Base-by-base conservation (phyloP, 2,329 filamentous ascomycete species). In the Graphium sp. region DNA sequence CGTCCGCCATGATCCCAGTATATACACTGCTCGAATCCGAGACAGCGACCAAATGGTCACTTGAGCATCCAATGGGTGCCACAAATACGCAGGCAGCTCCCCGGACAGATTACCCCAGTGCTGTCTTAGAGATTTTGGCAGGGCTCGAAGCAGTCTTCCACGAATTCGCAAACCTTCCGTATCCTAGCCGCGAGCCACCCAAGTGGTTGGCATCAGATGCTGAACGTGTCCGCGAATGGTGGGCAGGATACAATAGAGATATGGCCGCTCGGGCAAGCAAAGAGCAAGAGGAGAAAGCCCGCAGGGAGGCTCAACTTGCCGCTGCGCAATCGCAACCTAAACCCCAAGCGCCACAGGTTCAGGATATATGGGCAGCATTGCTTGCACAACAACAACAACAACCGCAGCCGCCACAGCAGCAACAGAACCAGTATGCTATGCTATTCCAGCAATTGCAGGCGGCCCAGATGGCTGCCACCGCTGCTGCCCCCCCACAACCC, bases 211-310 rank as follows among this genome's bases (percentile, higher is more conserved):
- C 46, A 7, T 46, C 56, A 14, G 52, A 62, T 18, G 44, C 55
- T 3, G 57, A 58, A 18, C 55, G 55, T 34, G 49, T 59, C 1
- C 55, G 56, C 7, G 57, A 66, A 35, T 73, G 66, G 66, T 60
- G 58, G 49, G 44, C 56, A 8, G 63, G 62, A 0, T 60, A 56
- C 35, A 53, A 54, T 31, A 54, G 49, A 33, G 56, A 56, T 29
- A 25, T 42, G 9, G 45, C 50, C 7, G 41, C 43, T 2, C 50
- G 49, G 25, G 47, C 57, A 26, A 53, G 53, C 31, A 50, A 44
- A 28, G 47, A 49, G 17, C 49, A 54, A 2, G 53, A 54, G 19
- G 48, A 51, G 17, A 9, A 22, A 19, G 33, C 33, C 16, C 20
- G 30, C 5, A 15, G 43, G 17, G 27, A 32, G 22, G 16, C 39